phyloP scores from a whole-genome alignment of 768 basidiomycete genomes.

The Leucosporidium yakuticum region DNA sequence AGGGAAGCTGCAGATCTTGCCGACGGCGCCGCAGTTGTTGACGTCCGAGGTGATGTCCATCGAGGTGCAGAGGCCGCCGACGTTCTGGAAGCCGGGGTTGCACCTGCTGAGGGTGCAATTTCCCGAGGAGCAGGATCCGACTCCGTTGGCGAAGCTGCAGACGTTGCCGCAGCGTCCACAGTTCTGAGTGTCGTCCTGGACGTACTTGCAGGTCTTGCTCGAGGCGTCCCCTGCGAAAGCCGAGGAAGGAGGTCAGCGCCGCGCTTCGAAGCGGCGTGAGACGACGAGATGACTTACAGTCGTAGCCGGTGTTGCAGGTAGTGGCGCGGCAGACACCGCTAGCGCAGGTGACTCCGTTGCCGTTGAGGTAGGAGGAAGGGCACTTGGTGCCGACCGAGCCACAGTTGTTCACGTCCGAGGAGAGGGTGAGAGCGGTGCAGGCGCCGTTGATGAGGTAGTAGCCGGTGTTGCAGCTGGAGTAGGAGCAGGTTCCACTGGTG shows the following conservation, averaged over 20 bases:
- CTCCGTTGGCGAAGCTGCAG: slow-evolving; percentile 14
- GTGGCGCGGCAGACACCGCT: not conserved
- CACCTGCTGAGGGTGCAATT: not conserved
- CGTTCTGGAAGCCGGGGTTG: not conserved
- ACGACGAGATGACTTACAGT: not conserved
- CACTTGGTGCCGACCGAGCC: slow-evolving; percentile 20
- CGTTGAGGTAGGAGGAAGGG: slow-evolving; percentile 19
- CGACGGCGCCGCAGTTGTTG: slow-evolving; percentile 15
- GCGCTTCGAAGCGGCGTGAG: too few relatives aligned
- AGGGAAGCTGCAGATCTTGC: slow-evolving; percentile 7
- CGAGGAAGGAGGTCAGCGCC: too few relatives aligned
- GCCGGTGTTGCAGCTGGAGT: not conserved
- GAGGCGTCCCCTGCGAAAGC: too few relatives aligned
- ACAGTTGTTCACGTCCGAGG: slow-evolving; percentile 14
- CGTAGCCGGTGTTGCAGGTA: not conserved
- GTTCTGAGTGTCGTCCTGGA: not conserved
- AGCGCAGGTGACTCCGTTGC: slow-evolving; percentile 14
- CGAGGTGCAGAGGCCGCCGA: not conserved
- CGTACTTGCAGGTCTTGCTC: not conserved
- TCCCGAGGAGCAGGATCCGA: slow-evolving; percentile 8
- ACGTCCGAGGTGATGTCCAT: not conserved
- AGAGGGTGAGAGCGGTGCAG: slow-evolving; percentile 13
- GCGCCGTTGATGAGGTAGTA: slow-evolving; percentile 8
- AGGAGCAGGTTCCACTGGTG: not conserved
- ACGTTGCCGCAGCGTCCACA: not conserved